phyloP scores from a whole-genome alignment of 352 stramenopile genomes.

The Thraustochytrium sp. region DNA sequence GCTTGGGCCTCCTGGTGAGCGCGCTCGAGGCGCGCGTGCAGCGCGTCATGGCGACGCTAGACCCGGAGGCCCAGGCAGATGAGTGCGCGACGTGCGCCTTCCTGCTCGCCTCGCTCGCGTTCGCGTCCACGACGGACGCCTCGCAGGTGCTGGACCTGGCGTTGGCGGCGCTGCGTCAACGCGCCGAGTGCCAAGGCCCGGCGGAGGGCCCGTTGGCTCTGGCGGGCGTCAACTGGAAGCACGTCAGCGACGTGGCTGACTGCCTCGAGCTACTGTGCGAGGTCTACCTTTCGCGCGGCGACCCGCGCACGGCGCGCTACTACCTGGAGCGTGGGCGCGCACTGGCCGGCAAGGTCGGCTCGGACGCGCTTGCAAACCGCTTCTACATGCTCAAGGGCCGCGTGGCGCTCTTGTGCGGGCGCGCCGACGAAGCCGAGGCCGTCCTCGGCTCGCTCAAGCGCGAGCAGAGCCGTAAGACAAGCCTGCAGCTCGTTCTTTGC shows the following conservation, averaged over 20 bases:
- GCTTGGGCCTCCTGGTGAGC: neutral
- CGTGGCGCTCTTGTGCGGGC: neutral
- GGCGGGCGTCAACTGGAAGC: slow-evolving; percentile 25
- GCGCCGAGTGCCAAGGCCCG: neutral
- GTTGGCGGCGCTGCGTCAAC: neutral
- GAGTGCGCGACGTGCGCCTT: neutral
- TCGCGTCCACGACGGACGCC: neutral
- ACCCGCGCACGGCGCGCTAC: slow-evolving; percentile 18
- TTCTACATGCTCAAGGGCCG: slow-evolving; percentile 9
- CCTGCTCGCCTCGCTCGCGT: neutral
- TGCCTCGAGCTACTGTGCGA: slow-evolving; percentile 17
- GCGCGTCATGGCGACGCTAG: neutral
- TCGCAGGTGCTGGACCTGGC: neutral
- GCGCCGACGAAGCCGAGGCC: neutral
- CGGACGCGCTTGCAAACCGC: neutral
- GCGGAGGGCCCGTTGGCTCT: neutral
- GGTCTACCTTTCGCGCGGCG: neutral
- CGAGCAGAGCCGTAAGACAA: neutral
- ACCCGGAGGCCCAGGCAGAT: neutral
- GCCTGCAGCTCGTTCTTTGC: neutral
- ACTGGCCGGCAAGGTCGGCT: slow-evolving; percentile 12
- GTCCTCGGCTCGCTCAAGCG: neutral
- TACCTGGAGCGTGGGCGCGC: neutral
- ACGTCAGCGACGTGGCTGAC: neutral
- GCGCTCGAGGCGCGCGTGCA: neutral